Conservation (phyloP, 495 filamentous ascomycete species). For the Achaetomiella virescens region DNA sequence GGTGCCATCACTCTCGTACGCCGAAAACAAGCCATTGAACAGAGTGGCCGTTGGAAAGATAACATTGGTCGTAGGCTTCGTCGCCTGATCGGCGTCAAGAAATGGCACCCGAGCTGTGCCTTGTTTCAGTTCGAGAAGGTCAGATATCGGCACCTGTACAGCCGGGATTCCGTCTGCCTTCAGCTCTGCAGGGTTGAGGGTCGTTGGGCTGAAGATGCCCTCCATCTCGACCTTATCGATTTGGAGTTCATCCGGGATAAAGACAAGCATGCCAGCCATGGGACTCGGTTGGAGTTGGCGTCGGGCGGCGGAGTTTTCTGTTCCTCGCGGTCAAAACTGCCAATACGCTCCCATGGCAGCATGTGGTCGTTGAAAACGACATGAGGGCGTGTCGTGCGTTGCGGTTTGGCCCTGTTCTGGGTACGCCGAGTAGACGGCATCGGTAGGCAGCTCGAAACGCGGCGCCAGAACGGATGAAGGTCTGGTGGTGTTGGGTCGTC, state of each 20-base stretch:
- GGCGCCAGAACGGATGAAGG: no score
- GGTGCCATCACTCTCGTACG: background rate
- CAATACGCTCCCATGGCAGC: slow-evolving; percentile 42
- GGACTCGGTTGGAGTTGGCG: slow-evolving; percentile 22
- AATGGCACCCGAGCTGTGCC: background rate
- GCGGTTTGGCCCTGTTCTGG: slow-evolving; percentile 37
- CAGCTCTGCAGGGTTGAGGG: background rate
- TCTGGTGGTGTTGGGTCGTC: no score
- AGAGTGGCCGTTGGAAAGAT: background rate
- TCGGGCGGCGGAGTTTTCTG: slow-evolving; percentile 9
- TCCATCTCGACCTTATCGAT: background rate
- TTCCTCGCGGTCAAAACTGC: slow-evolving; percentile 4
- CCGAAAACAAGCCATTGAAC: slow-evolving; percentile 2
- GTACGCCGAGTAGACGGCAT: slow-evolving; percentile 34
- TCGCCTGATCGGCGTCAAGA: background rate
- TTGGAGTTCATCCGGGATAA: slow-evolving; percentile 27
- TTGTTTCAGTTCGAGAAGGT: background rate
- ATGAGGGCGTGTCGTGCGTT: slow-evolving; percentile 38
- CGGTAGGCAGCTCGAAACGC: slow-evolving; percentile 25
- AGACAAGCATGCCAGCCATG: slow-evolving; percentile 39
- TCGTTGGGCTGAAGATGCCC: background rate
- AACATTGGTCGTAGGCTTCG: background rate
- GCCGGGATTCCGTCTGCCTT: background rate
- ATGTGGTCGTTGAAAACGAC: slow-evolving; percentile 45
- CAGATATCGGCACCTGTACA: background rate